Base-by-base conservation (phyloP, 805 yeast genomes). In the Saccharomyces jurei region DNA sequence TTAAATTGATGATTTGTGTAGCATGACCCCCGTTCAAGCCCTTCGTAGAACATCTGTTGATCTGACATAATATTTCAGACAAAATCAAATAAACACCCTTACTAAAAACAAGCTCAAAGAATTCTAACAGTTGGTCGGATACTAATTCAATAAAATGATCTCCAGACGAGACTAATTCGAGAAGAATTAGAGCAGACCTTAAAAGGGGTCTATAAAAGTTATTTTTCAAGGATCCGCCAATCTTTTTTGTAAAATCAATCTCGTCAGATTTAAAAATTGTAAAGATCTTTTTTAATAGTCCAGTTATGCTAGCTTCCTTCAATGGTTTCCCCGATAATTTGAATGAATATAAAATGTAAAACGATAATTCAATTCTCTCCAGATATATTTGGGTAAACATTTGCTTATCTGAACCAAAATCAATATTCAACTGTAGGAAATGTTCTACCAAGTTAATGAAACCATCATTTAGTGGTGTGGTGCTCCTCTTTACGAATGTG, bases 301-400 rank as follows among this genome's bases (percentile, higher is more conserved):
- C 62, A 56, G 50, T 52, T 50, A 68, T 77, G 27, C 55, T 57
- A 30, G 59, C 63, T 49, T 36, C 44, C 11, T 36, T 65, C 72
- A 6, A 64, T 60, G 17, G 59, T 54, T 48, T 22, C 50, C 41
- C 58, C 60, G 5, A 61, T 50, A 27, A 62, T 56, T 32, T 59
- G 52, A 56, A 61, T 50, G 68, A 61, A 64, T 61, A 68, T 22
- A 69, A 51, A 21, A 67, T 64, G 72, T 66, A 81, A 77, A 71
- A 90, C 76, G 55, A 87, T 76, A 89, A 70, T 62, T 88, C 91
- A 44, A 84, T 73, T 50, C 96, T 77, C 51, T 80, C 87, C 49
- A 80, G 76, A 60, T 77, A 82, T 2, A 85, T 74, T 21, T 77
- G 78, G 3, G 71, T 67, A 61, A 82, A 81, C 4, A 77, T 53